Evolutionary conservation across 2,329 filamentous ascomycete species (phyloP), one percentile per base, ranked within the genome.

Genomic region (Dactylella cylindrospora): DNA sequence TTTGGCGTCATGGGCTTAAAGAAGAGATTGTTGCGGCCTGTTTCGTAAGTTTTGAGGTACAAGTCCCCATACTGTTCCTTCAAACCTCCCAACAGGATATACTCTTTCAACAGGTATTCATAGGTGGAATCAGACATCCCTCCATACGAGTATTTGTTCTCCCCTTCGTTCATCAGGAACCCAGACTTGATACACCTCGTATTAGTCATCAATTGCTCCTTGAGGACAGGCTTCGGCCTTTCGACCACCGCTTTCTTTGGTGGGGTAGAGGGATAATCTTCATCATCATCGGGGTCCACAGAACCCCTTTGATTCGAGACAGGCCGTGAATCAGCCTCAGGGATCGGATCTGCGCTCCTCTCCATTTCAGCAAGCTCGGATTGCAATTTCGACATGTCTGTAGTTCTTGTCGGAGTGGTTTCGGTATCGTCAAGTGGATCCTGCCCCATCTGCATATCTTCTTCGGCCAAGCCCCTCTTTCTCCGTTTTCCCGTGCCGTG

Each of bases 1-100:
- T 80, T 79, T 5, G 82, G 79, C 15, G 83, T 79, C 81, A 93
- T 85, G 0, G 90, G 89, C 3, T 85, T 80, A 73, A 82, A 95
- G 54, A 95, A 80, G 7, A 95, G 77, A 71, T 86, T 79, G 66
- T 88, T 78, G 66, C 86, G 85, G 28, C 85, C 81, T 0, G 82
- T 82, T 3, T 84, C 80, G 23, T 84, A 80, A 3, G 83, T 80
- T 53, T 80, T 80, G 55, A 84, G 77, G 70, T 94, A 89, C 73
- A 95, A 80, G 15, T 78, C 79, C 62, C 79, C 77, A 72, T 94
- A 94, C 70, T 89, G 71, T 1, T 86, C 23, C 65, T 84, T 81
- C 1, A 83, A 77, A 0, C 89, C 90, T 54, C 88, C 87, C 1
- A 95, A 79, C 3, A 95, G 79, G 9, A 93, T 74, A 69, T 85